Percentiles rank a stretch among this genome's conserved stretches.
Evolutionary conservation across 139 green algal species (phyloP).

Genomic region (Chlamydomonas incerta): DNA sequence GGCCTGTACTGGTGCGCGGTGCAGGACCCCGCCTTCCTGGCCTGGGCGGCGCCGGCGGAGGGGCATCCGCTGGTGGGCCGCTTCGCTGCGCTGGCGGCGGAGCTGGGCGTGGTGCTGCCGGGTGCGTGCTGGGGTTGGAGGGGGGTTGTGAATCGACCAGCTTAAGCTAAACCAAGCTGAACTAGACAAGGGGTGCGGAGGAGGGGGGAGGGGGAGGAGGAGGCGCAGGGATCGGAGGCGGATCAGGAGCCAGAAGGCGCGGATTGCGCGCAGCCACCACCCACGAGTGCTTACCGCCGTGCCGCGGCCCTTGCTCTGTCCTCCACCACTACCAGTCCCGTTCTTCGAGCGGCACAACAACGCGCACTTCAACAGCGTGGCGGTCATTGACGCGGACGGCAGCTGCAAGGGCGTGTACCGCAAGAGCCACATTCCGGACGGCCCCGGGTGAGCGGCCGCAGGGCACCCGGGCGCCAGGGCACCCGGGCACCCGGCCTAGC

Average conservation of each 20-base stretch:
- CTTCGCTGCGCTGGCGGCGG: constrained; percentile 66
- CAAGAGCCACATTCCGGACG: constrained; percentile 84
- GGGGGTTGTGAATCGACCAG: too few species aligned
- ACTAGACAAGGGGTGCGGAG: too few species aligned
- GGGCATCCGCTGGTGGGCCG: constrained; percentile 51
- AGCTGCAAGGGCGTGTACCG: constrained; percentile 69
- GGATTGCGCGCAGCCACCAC: too few species aligned
- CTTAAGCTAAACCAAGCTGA: too few species aligned
- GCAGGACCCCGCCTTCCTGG: constrained; percentile 62
- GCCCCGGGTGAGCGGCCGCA: constrained; percentile 74
- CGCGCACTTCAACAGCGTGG: constrained; percentile 77
- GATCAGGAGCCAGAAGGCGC: not conserved
- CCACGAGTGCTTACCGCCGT: too few species aligned
- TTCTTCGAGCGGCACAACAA: constrained; percentile 78
- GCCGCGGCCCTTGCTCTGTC: too few species aligned
- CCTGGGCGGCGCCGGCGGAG: constrained; percentile 60
- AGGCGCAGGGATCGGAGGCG: too few species aligned
- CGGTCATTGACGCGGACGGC: constrained; percentile 76
- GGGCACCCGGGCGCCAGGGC: too few species aligned
- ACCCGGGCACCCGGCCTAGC: too few species aligned
- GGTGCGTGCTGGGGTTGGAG: not conserved
- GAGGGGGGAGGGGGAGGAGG: too few species aligned
- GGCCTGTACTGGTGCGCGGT: constrained; percentile 76
- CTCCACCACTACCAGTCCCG: constrained; percentile 48
- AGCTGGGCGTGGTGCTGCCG: constrained; percentile 76